phyloP scores from a whole-genome alignment of 176 grass and related monocot genomes.

The Triticum dicoccoides region DNA sequence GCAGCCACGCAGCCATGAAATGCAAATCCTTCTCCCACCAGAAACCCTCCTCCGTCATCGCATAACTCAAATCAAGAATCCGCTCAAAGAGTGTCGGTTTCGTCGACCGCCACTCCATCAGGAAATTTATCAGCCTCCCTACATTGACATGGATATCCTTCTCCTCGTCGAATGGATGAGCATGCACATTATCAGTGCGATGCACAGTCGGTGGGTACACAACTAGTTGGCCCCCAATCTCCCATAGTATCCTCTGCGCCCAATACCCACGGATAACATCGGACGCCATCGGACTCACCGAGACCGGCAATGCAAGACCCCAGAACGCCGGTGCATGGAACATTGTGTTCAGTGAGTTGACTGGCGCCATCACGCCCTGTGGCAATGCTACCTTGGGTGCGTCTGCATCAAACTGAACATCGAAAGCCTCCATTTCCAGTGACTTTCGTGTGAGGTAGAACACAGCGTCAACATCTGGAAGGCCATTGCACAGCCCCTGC shows the following conservation, averaged over 20 bases:
- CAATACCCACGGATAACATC: slow-evolving; percentile 92
- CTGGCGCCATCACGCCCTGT: slow-evolving; percentile 69
- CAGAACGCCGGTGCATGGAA: slow-evolving; percentile 91
- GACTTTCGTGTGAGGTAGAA: slow-evolving; percentile 96
- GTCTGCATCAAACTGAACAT: slow-evolving; percentile 53
- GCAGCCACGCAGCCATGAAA: slow-evolving; percentile 75
- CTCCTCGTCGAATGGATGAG: slow-evolving; percentile 71
- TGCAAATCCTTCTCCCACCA: slow-evolving; percentile 75
- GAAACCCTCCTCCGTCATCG: slow-evolving; percentile 76
- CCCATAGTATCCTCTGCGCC: slow-evolving; percentile 84
- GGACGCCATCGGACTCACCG: slow-evolving; percentile 78
- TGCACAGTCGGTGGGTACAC: slow-evolving; percentile 81
- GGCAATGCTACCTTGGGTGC: slow-evolving; percentile 82
- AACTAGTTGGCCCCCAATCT: slow-evolving; percentile 73
- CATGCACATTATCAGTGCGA: slow-evolving; percentile 48
- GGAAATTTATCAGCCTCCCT: slow-evolving; percentile 73
- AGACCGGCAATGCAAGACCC: slow-evolving; percentile 73
- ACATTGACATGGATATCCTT: slow-evolving; percentile 93
- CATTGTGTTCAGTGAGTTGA: slow-evolving; percentile 77
- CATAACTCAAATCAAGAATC: slow-evolving; percentile 84
- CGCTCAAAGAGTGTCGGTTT: slow-evolving; percentile 72
- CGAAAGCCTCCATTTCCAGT: slow-evolving; percentile 35
- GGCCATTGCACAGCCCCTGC: slow-evolving; percentile 79
- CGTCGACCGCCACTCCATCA: slow-evolving; percentile 70
- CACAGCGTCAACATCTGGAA: slow-evolving; percentile 76